Evolutionary conservation across 2,329 filamentous ascomycete species (phyloP).

Genomic region (Fusarium nelsonii): DNA sequence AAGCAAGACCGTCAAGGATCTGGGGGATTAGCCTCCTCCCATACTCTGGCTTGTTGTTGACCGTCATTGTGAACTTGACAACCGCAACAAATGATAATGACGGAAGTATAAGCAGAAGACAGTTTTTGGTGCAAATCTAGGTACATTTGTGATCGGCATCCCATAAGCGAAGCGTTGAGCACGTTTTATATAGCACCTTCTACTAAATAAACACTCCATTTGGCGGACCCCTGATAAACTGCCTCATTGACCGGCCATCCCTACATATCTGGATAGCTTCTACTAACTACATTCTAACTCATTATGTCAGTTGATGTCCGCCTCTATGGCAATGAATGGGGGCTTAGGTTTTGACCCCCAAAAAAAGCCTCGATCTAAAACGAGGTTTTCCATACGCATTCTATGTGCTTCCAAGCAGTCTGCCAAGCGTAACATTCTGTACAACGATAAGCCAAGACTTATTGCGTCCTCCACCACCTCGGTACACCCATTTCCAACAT

Average conservation of each 20-base stretch:
- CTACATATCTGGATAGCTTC: neutral
- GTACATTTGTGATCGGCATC: neutral
- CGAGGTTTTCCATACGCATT: neutral
- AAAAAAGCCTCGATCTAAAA: neutral
- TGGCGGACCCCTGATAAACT: neutral
- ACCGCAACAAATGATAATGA: no score
- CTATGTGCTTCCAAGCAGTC: neutral
- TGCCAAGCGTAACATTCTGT: neutral
- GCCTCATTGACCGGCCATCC: neutral
- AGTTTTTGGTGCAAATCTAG: no score
- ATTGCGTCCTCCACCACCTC: neutral
- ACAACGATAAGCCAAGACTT: neutral
- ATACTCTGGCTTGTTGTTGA: neutral
- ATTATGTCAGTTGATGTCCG: neutral
- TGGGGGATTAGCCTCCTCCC: conserved; percentile 8
- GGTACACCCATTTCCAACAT: neutral
- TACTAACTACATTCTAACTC: neutral
- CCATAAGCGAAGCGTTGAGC: neutral
- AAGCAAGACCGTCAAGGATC: conserved; percentile 1
- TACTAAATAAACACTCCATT: no score
- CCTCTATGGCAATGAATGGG: neutral
- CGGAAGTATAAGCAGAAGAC: no score
- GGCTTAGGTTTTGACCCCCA: neutral
- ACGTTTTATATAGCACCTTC: neutral
- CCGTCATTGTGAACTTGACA: neutral